Conservation (phyloP, 345 rosid genomes). For the Cardamine occulta region DNA sequence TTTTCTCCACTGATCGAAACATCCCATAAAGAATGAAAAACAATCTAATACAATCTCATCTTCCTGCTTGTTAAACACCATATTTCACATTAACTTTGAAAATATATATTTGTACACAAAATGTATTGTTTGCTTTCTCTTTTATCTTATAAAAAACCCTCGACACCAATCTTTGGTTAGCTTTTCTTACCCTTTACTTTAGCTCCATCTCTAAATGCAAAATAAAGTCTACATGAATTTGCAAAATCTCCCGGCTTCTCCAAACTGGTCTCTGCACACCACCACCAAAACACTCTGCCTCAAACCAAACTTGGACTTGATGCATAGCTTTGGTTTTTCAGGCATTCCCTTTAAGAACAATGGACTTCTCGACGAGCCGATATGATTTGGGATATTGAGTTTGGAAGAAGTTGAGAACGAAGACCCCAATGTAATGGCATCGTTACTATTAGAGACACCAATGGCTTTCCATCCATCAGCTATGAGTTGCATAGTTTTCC, state of each 20-base stretch:
- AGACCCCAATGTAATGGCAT: constrained; percentile 56
- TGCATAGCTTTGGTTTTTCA: constrained; percentile 34
- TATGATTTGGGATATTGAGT: constrained; percentile 42
- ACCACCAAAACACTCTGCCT: constrained; percentile 34
- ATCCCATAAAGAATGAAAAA: not conserved
- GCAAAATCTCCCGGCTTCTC: constrained; percentile 38
- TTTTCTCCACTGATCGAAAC: not conserved
- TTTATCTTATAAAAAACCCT: not conserved
- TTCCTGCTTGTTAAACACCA: not conserved
- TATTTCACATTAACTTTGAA: not conserved
- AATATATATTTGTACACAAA: constrained; percentile 33
- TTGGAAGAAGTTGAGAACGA: constrained; percentile 38
- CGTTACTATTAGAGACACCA: constrained; percentile 53
- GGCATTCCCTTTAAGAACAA: constrained; percentile 30
- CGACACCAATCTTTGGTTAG: constrained; percentile 25
- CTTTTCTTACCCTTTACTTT: constrained; percentile 21
- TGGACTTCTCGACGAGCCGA: constrained; percentile 36
- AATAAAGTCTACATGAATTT: constrained; percentile 41
- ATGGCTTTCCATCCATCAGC: constrained; percentile 81
- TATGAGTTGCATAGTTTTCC: constrained; percentile 69
- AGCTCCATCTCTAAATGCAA: constrained; percentile 33
- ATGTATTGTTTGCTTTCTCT: constrained; percentile 26
- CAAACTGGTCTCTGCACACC: constrained; percentile 53
- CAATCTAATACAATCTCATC: not conserved
- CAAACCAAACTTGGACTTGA: constrained; percentile 32